Percentiles rank a stretch among this genome's conserved stretches.
Evolutionary conservation across 371 early-diverging fungal species (phyloP).

Genomic region (Haplosporangium sp.): DNA sequence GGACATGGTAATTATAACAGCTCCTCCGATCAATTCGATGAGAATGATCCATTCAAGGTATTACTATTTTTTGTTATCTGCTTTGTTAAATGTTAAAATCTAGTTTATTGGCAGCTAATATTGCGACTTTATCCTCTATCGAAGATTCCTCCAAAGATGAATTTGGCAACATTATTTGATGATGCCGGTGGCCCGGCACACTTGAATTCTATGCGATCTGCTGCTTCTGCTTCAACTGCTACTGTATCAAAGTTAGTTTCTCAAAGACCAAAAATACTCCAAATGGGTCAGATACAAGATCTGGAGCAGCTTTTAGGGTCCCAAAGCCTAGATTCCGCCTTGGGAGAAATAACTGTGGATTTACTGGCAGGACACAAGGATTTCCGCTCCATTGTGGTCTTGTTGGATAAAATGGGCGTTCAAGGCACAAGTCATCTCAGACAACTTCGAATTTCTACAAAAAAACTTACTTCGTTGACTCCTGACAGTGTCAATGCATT

Average conservation of each 20-base stretch:
- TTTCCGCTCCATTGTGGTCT: constrained; percentile 32
- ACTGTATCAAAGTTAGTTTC: constrained; percentile 1
- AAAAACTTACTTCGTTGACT: constrained; percentile 26
- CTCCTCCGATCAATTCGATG: constrained; percentile 8
- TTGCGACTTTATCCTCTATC: neutral
- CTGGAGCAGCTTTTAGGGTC: constrained; percentile 22
- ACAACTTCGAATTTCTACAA: constrained; percentile 40
- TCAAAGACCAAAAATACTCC: constrained; percentile 6
- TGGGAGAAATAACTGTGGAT: constrained; percentile 17
- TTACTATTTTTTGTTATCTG: neutral
- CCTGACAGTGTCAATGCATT: constrained; percentile 47
- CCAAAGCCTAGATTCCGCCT: constrained; percentile 12
- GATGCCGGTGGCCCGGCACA: constrained; percentile 25
- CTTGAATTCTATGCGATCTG: constrained; percentile 6
- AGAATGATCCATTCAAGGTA: constrained; percentile 29
- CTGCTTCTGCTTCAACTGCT: constrained; percentile 17
- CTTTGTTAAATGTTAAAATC: neutral
- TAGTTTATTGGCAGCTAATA: neutral
- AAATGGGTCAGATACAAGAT: constrained; percentile 38
- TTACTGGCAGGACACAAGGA: constrained; percentile 45
- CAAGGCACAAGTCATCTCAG: constrained; percentile 43
- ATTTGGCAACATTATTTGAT: constrained; percentile 21
- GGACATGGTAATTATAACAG: constrained; percentile 14
- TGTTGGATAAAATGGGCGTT: constrained; percentile 45
- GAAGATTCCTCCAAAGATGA: constrained; percentile 40